Evolutionary conservation across 441 rosid genomes (phyloP).

Genomic region (Aleurites moluccanus): DNA sequence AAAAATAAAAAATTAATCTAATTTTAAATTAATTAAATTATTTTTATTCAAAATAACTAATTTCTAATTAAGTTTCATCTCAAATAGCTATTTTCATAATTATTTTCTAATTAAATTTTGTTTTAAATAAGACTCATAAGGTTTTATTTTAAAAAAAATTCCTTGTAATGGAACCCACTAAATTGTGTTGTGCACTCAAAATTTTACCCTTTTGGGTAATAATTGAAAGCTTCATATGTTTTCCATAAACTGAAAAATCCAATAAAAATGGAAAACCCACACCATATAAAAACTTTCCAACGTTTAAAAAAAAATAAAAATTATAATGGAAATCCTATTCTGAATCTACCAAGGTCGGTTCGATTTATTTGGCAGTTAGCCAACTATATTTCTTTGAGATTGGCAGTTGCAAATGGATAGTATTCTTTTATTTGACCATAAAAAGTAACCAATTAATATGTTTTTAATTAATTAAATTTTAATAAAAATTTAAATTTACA

Average conservation of each 20-base stretch:
- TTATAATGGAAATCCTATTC: slow-evolving; percentile 18
- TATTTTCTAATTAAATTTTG: too few species aligned
- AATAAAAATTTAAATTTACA: too few species aligned
- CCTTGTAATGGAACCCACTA: too few species aligned
- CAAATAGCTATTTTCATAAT: too few species aligned
- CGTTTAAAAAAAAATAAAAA: not conserved
- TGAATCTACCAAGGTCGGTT: slow-evolving; percentile 9
- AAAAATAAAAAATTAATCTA: too few species aligned
- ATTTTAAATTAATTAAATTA: too few species aligned
- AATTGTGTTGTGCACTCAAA: not conserved
- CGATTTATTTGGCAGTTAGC: slow-evolving; percentile 13
- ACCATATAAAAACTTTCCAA: not conserved
- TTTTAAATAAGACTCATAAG: too few species aligned
- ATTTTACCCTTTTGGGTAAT: not conserved
- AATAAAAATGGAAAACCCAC: not conserved
- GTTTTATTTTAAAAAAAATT: too few species aligned
- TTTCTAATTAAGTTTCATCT: too few species aligned
- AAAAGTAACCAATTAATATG: not conserved
- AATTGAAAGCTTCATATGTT: not conserved
- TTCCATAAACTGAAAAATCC: not conserved
- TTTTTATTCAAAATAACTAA: too few species aligned
- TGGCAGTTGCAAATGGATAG: slow-evolving; percentile 11
- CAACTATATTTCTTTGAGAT: not conserved
- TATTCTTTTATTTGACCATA: not conserved
- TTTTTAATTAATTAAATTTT: too few species aligned